Base-by-base conservation (phyloP, 768 basidiomycete species). In the Terana coerulea region DNA sequence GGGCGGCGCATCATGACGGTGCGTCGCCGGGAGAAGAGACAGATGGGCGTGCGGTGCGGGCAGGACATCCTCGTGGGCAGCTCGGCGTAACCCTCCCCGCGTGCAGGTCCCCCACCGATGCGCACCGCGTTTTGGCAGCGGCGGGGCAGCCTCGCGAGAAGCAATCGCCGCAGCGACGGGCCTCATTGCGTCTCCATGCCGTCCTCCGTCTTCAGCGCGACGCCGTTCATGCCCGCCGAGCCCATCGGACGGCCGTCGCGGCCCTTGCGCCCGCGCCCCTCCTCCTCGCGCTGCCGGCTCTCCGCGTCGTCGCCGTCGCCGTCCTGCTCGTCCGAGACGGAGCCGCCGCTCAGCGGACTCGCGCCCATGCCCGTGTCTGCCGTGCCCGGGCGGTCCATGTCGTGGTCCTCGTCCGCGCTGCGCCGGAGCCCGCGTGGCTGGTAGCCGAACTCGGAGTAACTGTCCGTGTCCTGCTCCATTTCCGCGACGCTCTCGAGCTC, bases 401-500 rank as follows among this genome's bases (percentile, higher is more conserved):
- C 59, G 14, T 53, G 54, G 24, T 59, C 59, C 36, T 56, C 49
- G 30, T 53, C 53, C 33, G 46, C 53, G 49, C 55, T 50, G 48
- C 24, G 47, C n/a, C 39, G 42, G 14, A n/a, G 28, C 24, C 26
- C 33, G 19, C 33, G 37, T 30, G 41, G 33, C 11, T n/a, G 15
- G 31, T 51, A 43, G 30, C 28, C 17, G 37, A 31, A 24, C 25
- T 53, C 36, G 41, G 57, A 59, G 49, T 41, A 39, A 35, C 53
- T 55, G 42, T 54, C 52, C 54, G 52, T 47, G 49, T 60, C 61
- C 56, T 51, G 52, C n/a, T 65, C 67, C 64, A 65, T 63, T 55
- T 65, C 67, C 41, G 62, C 66, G 59, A 69, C 64, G 49, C 54
- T 64, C 53, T 61, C 60, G 34, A 66, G 54, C 59, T 58, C 61